Percentiles rank a stretch among this genome's conserved stretches.
Evolutionary conservation across 495 filamentous ascomycete species (phyloP).

Genomic region (Pseudevernia furfuracea): DNA sequence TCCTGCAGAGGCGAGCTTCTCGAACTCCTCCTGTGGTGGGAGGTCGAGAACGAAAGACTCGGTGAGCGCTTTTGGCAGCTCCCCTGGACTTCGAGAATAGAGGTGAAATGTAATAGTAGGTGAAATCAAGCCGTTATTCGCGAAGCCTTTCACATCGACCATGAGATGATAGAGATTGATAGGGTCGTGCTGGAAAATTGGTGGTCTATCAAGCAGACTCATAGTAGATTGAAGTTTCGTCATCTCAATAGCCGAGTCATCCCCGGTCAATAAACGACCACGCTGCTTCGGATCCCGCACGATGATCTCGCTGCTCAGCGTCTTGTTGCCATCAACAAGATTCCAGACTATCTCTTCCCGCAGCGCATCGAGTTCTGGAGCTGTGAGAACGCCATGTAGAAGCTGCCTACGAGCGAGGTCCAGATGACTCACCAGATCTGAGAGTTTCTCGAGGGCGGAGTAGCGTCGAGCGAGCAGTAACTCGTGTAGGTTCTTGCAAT

Average conservation of each 20-base stretch:
- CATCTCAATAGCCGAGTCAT: slow-evolving; percentile 88
- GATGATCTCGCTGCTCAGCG: slow-evolving; percentile 84
- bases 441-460: slow-evolving; percentile 69
- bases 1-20: slow-evolving; percentile 38
- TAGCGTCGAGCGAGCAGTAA: slow-evolving; percentile 79
- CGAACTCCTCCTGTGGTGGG: slow-evolving; percentile 60
- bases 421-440: slow-evolving; percentile 66
- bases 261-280: slow-evolving; percentile 80
- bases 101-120: slow-evolving; percentile 76
- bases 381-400: slow-evolving; percentile 84
- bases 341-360: slow-evolving; percentile 91
- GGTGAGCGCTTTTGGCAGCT: slow-evolving; percentile 58
- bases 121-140: slow-evolving; percentile 60
- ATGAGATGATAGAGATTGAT: slow-evolving; percentile 76
- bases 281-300: slow-evolving; percentile 76
- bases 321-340: slow-evolving; percentile 85
- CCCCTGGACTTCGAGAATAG: slow-evolving; percentile 57
- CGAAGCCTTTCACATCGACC: slow-evolving; percentile 72
- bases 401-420: slow-evolving; percentile 82
- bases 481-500: slow-evolving; percentile 93
- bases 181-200: slow-evolving; percentile 55
- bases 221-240: slow-evolving; percentile 89
- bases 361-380: slow-evolving; percentile 64
- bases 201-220: slow-evolving; percentile 81
- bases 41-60: slow-evolving; percentile 78